Percentiles rank a stretch among this genome's conserved stretches.
Conservation (phyloP, 176 grass and related monocot species). For the Triticum urartu region DNA sequence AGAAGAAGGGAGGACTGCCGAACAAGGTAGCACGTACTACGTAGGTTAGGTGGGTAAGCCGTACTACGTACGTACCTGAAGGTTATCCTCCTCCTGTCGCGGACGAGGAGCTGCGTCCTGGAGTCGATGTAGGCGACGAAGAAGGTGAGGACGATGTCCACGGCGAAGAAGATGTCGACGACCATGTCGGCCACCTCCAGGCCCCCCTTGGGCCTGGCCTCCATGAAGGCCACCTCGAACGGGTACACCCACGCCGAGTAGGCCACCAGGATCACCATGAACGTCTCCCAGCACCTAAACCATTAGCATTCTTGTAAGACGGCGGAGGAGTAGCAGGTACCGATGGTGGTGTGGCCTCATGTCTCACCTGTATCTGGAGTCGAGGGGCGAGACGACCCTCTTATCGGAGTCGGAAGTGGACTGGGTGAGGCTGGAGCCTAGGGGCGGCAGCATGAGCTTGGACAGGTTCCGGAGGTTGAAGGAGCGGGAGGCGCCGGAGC, state of each 20-base stretch:
- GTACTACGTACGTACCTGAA: conserved; percentile 39
- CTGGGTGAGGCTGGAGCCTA: conserved; percentile 52
- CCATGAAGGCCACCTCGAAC: conserved; percentile 98
- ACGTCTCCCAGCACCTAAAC: conserved; percentile 87
- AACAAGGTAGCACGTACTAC: no score
- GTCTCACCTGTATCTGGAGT: conserved; percentile 80
- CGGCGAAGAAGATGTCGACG: conserved; percentile 73
- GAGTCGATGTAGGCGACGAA: conserved; percentile 91
- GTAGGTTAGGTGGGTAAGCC: neutral
- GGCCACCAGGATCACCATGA: conserved; percentile 89
- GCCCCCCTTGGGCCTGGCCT: conserved; percentile 66
- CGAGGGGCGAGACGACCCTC: conserved; percentile 69
- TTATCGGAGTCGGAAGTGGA: conserved; percentile 21
- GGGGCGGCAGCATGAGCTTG: conserved; percentile 81
- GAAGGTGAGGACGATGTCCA: conserved; percentile 89
- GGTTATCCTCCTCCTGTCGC: conserved; percentile 60
- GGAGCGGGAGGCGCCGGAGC: conserved; percentile 33
- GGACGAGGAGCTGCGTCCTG: conserved; percentile 76
- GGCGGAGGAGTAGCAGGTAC: neutral
- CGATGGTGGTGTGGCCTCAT: neutral
- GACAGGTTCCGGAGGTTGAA: conserved; percentile 77
- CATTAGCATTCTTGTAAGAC: neutral
- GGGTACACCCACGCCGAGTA: conserved; percentile 99
- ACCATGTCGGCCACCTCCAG: conserved; percentile 71
- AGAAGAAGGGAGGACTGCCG: no score